phyloP scores from a whole-genome alignment of 163 green algal genomes.

The Scenedesmus sp. region DNA sequence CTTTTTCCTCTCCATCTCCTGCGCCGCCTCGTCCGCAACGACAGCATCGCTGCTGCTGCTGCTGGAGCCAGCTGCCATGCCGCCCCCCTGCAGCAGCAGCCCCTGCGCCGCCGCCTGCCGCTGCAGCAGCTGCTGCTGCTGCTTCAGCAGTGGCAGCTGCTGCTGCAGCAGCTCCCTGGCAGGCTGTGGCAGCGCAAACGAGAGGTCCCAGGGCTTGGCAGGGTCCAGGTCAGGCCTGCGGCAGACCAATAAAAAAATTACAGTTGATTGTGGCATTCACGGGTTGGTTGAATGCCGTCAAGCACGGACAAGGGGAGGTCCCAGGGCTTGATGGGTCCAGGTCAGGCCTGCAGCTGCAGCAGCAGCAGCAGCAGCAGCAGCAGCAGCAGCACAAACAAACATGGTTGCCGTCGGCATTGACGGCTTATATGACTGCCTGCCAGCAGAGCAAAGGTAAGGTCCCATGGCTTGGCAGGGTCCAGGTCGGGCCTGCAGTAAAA shows the following conservation, averaged over 20 bases:
- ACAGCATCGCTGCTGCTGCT: not conserved
- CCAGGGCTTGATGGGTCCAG: too few species aligned
- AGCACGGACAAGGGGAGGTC: too few species aligned
- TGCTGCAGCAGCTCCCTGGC: slow-evolving; percentile 18
- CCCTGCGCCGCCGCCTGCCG: slow-evolving; percentile 21
- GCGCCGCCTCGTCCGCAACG: not conserved
- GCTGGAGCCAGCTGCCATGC: not conserved
- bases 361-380: not conserved
- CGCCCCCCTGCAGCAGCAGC: not conserved
- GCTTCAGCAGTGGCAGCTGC: not conserved
- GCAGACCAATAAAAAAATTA: too few species aligned
- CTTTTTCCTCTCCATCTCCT: not conserved
- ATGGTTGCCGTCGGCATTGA: not conserved
- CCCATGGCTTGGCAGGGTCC: not conserved
- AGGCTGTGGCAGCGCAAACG: not conserved
- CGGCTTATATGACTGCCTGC: not conserved
- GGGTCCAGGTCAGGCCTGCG: slow-evolving; percentile 26
- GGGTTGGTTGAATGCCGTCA: too few species aligned
- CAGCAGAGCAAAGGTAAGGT: not conserved
- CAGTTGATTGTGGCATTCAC: too few species aligned
- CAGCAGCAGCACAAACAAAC: not conserved
- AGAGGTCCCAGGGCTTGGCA: not conserved
- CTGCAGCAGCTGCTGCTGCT: slow-evolving; percentile 31
- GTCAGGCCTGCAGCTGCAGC: too few species aligned
- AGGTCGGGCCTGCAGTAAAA: not conserved